A percentile compares a stretch with the other conserved stretches of the same genome.
phyloP scores from a whole-genome alignment of 1,284 basidiomycete genomes.

The Trichosporon faecale region DNA sequence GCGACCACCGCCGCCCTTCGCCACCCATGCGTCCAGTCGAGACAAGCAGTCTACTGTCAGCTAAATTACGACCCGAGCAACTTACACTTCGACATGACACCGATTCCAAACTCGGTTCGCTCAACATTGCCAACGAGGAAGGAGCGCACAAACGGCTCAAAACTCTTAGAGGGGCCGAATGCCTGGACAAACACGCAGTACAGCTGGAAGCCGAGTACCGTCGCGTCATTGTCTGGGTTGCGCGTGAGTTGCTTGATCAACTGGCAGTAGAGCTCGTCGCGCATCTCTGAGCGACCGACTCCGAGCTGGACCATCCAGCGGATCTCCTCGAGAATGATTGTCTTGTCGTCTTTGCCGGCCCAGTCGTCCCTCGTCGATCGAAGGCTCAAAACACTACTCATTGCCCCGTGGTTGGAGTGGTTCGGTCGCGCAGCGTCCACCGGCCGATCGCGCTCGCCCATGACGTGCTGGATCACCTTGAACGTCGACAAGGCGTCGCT shows the following conservation, averaged over 20 bases:
- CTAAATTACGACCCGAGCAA: neutral
- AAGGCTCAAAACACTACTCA: conserved; percentile 16
- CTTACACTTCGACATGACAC: conserved; percentile 75
- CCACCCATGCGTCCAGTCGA: conserved; percentile 66
- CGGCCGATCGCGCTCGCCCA: conserved; percentile 76
- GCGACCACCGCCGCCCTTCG: conserved; percentile 78
- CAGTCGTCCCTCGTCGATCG: conserved; percentile 15
- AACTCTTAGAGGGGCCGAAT: conserved; percentile 86
- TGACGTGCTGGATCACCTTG: conserved; percentile 82
- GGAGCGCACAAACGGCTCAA: conserved; percentile 71
- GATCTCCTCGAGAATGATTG: conserved; percentile 69
- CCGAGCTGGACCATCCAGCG: conserved; percentile 78
- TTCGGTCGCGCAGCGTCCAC: conserved; percentile 36
- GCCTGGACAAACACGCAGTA: conserved; percentile 80
- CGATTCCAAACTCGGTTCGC: conserved; percentile 65
- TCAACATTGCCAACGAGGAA: conserved; percentile 69
- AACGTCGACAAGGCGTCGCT: conserved; percentile 78
- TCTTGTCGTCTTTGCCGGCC: conserved; percentile 33
- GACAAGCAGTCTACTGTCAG: conserved; percentile 61
- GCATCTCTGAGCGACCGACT: conserved; percentile 69
- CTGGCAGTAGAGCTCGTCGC: conserved; percentile 90
- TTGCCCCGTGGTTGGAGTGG: neutral
- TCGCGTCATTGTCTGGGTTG: conserved; percentile 75
- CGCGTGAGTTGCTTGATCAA: conserved; percentile 81
- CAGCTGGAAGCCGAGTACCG: conserved; percentile 86